These are phyloP conservation scores for Phytophthora cryptogea DNA, from an alignment of 352 stramenopile species.

Conservation along the genomic window DNA sequence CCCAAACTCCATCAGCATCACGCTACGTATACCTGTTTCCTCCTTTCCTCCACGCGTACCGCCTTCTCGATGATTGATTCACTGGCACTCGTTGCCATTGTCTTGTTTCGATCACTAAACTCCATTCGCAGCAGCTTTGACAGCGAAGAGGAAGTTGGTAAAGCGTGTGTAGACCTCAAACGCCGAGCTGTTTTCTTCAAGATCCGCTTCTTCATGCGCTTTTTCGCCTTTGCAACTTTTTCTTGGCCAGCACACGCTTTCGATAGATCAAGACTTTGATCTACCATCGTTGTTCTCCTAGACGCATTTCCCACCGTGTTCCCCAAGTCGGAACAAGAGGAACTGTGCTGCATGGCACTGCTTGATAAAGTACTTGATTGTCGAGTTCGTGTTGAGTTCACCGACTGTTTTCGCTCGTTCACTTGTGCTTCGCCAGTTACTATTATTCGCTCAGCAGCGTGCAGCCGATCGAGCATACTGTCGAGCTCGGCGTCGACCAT, in stretches of 20 bases:
- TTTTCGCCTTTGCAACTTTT: slow-evolving; percentile 19
- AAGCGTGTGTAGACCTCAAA: neutral
- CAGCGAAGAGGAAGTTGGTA: slow-evolving; percentile 27
- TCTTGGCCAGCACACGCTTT: slow-evolving; percentile 1
- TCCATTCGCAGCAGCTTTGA: slow-evolving; percentile 45
- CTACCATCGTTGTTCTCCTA: neutral
- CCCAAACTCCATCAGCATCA: neutral
- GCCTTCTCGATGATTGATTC: slow-evolving; percentile 50
- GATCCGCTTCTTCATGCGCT: slow-evolving; percentile 17
- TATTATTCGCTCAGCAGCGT: slow-evolving; percentile 27
- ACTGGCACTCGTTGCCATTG: slow-evolving; percentile 22
- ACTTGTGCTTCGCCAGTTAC: slow-evolving; percentile 17
- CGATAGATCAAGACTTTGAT: neutral
- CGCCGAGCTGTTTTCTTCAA: slow-evolving; percentile 17
- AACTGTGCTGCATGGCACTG: neutral
- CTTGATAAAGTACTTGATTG: slow-evolving; percentile 1
- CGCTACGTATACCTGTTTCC: slow-evolving; percentile 53
- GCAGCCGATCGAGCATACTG: slow-evolving; percentile 18
- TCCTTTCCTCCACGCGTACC: slow-evolving; percentile 52
- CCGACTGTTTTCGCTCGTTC: slow-evolving; percentile 14
- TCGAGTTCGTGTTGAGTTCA: slow-evolving; percentile 5
- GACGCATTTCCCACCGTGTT: neutral
- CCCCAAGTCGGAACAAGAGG: slow-evolving; percentile 13
- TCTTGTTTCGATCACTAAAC: slow-evolving; percentile 27
- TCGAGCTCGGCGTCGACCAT: slow-evolving; percentile 19